Evolutionary conservation across 768 basidiomycete genomes (phyloP).

Genomic region (Pisolithus microcarpus): DNA sequence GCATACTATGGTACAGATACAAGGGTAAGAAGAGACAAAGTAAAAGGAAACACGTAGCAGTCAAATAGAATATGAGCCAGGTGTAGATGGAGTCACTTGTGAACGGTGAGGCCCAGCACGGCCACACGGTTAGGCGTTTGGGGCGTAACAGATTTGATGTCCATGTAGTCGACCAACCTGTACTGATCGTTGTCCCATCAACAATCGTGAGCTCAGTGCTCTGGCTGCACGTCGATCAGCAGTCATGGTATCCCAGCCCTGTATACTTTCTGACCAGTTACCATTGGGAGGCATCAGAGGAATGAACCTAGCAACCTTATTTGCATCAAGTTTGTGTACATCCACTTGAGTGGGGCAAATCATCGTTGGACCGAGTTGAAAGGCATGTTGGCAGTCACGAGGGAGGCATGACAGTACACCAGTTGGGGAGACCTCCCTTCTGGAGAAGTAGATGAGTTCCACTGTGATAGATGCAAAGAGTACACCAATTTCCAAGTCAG

Average conservation of each 20-base stretch:
- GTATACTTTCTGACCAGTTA: slow-evolving; percentile 19
- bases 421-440: slow-evolving; percentile 44
- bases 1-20: no score
- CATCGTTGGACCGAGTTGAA: slow-evolving; percentile 18
- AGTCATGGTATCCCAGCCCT: slow-evolving; percentile 13
- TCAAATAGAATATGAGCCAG: no score
- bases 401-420: slow-evolving; percentile 33
- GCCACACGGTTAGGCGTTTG: no score
- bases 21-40: no score
- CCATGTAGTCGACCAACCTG: slow-evolving; percentile 40
- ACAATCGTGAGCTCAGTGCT: slow-evolving; percentile 34
- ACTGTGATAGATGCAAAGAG: slow-evolving; percentile 53
- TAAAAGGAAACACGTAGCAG: no score
- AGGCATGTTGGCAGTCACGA: slow-evolving; percentile 25
- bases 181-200: slow-evolving; percentile 57
- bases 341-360: slow-evolving; percentile 50
- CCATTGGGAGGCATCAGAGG: slow-evolving; percentile 1
- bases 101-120: no score
- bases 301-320: slow-evolving; percentile 29
- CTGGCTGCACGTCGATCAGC: slow-evolving; percentile 20
- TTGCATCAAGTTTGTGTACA: slow-evolving; percentile 47
- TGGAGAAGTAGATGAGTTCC: slow-evolving; percentile 55
- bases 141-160: slow-evolving; percentile 28
- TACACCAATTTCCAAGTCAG: slow-evolving; percentile 16
- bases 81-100: no score